These are phyloP conservation scores for Alternaria sp. DNA, from an alignment of 2,329 filamentous ascomycete genomes.

Conservation along the genomic window DNA sequence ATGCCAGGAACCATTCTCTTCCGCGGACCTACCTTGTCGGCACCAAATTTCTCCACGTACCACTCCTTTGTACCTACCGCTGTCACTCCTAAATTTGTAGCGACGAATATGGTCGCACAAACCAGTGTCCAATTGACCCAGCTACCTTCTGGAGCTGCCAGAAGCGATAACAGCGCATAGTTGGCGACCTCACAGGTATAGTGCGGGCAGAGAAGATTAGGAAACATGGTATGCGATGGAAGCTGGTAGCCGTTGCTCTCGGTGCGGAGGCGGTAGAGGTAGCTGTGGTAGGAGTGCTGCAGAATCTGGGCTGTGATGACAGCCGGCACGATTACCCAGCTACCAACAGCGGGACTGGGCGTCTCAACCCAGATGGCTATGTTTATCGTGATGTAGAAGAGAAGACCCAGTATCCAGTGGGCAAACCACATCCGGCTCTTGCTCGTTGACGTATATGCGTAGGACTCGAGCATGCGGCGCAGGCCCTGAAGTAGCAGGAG, in stretches of 20 bases:
- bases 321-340: conserved; percentile 66
- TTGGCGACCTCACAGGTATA: conserved; percentile 89
- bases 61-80: conserved; percentile 77
- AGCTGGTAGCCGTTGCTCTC: conserved; percentile 75
- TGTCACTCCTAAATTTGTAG: conserved; percentile 81
- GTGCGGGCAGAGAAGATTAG: conserved; percentile 80
- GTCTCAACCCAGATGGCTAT: conserved; percentile 87
- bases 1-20: conserved; percentile 46
- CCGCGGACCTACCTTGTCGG: conserved; percentile 39
- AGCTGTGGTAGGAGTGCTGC: conserved; percentile 70
- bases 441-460: conserved; percentile 71
- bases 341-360: conserved; percentile 45
- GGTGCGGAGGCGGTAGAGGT: conserved; percentile 55
- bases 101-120: conserved; percentile 75
- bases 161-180: conserved; percentile 78
- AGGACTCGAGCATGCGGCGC: conserved; percentile 79
- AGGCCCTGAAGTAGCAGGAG: conserved; percentile 79
- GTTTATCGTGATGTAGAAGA: conserved; percentile 78
- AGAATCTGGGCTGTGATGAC: conserved; percentile 75
- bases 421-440: conserved; percentile 83
- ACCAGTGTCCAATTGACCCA: conserved; percentile 76
- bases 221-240: conserved; percentile 76
- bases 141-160: conserved; percentile 73
- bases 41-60: conserved; percentile 47
- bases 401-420: conserved; percentile 80